These are phyloP conservation scores for Penicillium sp. DNA, from an alignment of 2,329 filamentous ascomycete species.

Conservation along the genomic window DNA sequence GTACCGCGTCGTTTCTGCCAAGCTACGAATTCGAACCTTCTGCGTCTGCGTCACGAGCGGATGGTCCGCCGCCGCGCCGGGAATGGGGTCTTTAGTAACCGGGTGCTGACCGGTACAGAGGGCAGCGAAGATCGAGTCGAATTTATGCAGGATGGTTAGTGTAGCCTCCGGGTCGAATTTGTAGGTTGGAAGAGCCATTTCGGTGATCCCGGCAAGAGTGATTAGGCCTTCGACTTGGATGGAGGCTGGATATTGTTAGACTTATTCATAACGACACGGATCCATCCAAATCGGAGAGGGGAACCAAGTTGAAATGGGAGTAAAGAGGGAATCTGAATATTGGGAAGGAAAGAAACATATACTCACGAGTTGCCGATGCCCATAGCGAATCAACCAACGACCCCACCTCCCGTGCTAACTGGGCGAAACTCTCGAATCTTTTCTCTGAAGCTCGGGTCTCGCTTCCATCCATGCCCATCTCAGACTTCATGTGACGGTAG, in stretches of 20 bases:
- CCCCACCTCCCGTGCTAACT: slow-evolving; percentile 74
- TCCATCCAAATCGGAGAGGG: too few species aligned
- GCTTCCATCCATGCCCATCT: slow-evolving; percentile 29
- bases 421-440: slow-evolving; percentile 63
- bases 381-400: slow-evolving; percentile 77
- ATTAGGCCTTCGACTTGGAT: slow-evolving; percentile 84
- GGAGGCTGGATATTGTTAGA: slow-evolving; percentile 53
- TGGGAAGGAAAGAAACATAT: not conserved
- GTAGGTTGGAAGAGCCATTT: slow-evolving; percentile 72
- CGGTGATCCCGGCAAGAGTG: slow-evolving; percentile 71
- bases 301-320: not conserved
- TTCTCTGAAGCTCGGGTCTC: slow-evolving; percentile 35
- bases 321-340: not conserved
- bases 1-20: slow-evolving; percentile 71
- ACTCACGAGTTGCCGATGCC: slow-evolving; percentile 82
- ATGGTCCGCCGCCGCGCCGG: slow-evolving; percentile 66
- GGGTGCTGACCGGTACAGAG: slow-evolving; percentile 68
- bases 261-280: not conserved
- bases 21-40: slow-evolving; percentile 80
- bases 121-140: slow-evolving; percentile 81
- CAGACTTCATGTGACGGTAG: slow-evolving; percentile 40
- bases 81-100: slow-evolving; percentile 63
- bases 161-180: slow-evolving; percentile 66
- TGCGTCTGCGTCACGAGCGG: slow-evolving; percentile 68
- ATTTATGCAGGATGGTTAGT: slow-evolving; percentile 70